Percentiles rank a stretch among this genome's conserved stretches.
phyloP scores from a whole-genome alignment of 129 eudicot genomes.

The Centella asiatica region DNA sequence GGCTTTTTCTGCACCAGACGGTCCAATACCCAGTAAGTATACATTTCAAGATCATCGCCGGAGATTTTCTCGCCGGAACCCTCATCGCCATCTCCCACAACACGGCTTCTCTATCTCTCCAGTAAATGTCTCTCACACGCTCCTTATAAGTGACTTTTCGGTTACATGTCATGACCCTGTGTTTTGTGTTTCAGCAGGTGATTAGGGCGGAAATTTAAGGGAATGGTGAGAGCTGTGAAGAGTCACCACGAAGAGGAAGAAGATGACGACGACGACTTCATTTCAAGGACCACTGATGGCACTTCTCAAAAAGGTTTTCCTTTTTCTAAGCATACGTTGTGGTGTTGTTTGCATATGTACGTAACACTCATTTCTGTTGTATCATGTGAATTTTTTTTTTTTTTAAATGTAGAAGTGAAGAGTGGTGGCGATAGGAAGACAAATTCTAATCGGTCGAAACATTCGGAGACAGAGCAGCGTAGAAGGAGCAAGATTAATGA shows the following conservation, averaged over 20 bases:
- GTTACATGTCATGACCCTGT: no score
- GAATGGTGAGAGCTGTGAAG: constrained; percentile 46
- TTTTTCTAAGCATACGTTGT: neutral
- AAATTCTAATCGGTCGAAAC: constrained; percentile 57
- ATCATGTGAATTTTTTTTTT: constrained; percentile 9
- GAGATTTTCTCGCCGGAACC: no score
- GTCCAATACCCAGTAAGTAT: no score
- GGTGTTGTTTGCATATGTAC: neutral
- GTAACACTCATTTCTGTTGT: neutral
- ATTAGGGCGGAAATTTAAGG: neutral
- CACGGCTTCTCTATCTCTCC: no score
- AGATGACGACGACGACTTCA: constrained; percentile 38
- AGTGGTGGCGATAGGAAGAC: constrained; percentile 42
- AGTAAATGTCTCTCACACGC: no score
- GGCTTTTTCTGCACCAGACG: no score
- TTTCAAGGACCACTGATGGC: constrained; percentile 36
- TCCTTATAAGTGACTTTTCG: no score
- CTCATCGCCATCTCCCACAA: no score
- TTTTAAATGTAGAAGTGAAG: constrained; percentile 22
- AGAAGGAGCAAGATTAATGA: constrained; percentile 85
- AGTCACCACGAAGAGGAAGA: constrained; percentile 36
- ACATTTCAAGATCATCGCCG: no score
- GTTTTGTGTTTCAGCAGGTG: neutral
- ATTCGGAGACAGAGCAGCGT: constrained; percentile 94
- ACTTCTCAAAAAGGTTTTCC: constrained; percentile 35